Percentiles rank a stretch among this genome's conserved stretches.
Conservation (phyloP, 192 early-diverging fungal species). For the Lunasporangiospora selenospora region DNA sequence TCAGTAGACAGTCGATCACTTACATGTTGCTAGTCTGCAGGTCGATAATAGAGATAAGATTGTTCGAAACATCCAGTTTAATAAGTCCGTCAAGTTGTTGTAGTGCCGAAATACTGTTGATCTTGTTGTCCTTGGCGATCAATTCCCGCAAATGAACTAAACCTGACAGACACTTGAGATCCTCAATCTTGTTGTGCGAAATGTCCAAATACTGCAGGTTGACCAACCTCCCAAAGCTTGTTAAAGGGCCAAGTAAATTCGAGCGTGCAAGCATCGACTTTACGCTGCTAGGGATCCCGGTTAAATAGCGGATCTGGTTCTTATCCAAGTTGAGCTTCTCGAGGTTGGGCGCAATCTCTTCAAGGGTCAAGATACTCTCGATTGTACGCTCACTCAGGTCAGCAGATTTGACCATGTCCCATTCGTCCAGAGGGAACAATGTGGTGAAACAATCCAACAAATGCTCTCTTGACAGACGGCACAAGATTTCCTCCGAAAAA, state of each 20-base stretch:
- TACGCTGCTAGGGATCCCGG: conserved; percentile 33
- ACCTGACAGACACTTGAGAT: conserved; percentile 33
- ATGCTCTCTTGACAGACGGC: too few species aligned
- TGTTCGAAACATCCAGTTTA: conserved; percentile 45
- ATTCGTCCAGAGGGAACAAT: conserved; percentile 35
- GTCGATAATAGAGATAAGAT: too few species aligned
- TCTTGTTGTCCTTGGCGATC: conserved; percentile 49
- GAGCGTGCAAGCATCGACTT: conserved; percentile 38
- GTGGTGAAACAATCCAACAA: conserved; percentile 25
- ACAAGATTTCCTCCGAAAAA: too few species aligned
- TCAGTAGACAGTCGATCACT: too few species aligned
- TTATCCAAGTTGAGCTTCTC: conserved; percentile 35
- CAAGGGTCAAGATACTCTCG: conserved; percentile 27
- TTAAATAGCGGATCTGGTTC: conserved; percentile 34
- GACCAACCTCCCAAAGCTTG: conserved; percentile 35
- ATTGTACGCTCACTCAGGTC: conserved; percentile 29
- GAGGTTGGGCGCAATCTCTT: conserved; percentile 20
- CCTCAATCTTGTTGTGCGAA: conserved; percentile 50
- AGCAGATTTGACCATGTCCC: conserved; percentile 40
- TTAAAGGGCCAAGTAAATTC: conserved; percentile 37
- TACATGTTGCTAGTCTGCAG: too few species aligned
- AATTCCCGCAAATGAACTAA: conserved; percentile 46
- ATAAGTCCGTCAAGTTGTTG: conserved; percentile 48
- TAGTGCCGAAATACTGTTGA: conserved; percentile 41
- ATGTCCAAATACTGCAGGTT: conserved; percentile 52